phyloP scores from a whole-genome alignment of 2,329 filamentous ascomycete species.

The Fusarium siculi region DNA sequence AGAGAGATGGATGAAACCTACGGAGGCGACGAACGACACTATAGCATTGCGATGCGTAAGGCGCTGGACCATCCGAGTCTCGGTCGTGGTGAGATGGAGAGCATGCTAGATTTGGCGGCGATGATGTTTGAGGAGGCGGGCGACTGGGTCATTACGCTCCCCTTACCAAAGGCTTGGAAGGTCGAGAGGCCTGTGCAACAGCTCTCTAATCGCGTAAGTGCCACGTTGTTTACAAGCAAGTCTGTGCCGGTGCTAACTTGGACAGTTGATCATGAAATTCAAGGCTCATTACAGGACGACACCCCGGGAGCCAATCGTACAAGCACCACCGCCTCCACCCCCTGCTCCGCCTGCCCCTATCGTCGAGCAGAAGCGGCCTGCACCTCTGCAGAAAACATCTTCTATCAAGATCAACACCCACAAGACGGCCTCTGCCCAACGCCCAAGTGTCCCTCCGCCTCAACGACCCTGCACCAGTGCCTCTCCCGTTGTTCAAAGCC shows the following conservation, averaged over 20 bases:
- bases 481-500: slow-evolving; percentile 10
- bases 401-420: slow-evolving; percentile 55
- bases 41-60: slow-evolving; percentile 56
- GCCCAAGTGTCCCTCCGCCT: slow-evolving; percentile 8
- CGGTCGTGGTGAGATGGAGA: slow-evolving; percentile 55
- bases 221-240: background rate
- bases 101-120: slow-evolving; percentile 56
- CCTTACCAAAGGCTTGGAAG: slow-evolving; percentile 56
- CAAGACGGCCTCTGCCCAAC: slow-evolving; percentile 43
- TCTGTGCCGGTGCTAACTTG: slow-evolving; percentile 29
- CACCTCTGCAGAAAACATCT: slow-evolving; percentile 45
- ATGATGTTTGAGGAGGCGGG: slow-evolving; percentile 60
- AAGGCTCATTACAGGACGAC: slow-evolving; percentile 52
- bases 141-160: slow-evolving; percentile 55
- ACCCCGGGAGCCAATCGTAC: slow-evolving; percentile 45
- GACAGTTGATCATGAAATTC: slow-evolving; percentile 52
- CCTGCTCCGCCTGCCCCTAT: slow-evolving; percentile 21
- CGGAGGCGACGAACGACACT: slow-evolving; percentile 50
- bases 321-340: slow-evolving; percentile 31
- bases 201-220: slow-evolving; percentile 51
- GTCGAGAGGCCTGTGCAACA: slow-evolving; percentile 50
- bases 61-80: slow-evolving; percentile 54
- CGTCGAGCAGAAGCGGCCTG: slow-evolving; percentile 44
- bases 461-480: background rate
- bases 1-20: slow-evolving; percentile 58